phyloP scores from a whole-genome alignment of 371 early-diverging fungal genomes.

The Rhizomucor miehei region DNA sequence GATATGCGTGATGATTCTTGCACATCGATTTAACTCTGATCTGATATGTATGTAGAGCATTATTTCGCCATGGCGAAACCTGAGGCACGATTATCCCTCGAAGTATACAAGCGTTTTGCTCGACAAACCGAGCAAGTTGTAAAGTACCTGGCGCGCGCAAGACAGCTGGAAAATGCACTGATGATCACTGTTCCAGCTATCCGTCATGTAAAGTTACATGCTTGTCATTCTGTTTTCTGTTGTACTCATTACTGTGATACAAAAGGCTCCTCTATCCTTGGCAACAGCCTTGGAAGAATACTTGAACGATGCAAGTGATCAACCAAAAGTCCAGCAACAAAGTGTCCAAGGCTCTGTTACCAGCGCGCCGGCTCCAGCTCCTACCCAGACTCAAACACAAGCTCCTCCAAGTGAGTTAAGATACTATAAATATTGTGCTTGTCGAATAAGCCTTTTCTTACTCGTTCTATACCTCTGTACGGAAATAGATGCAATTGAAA shows the following conservation, averaged over 20 bases:
- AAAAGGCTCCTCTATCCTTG: slow-evolving; percentile 80
- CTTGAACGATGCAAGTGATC: slow-evolving; percentile 70
- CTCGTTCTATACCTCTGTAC: no score
- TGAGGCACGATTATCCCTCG: slow-evolving; percentile 72
- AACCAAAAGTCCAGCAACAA: slow-evolving; percentile 38
- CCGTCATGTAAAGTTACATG: slow-evolving; percentile 70
- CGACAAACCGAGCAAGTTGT: slow-evolving; percentile 76
- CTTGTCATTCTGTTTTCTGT: neutral
- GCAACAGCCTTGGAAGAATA: slow-evolving; percentile 85
- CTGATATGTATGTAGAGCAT: slow-evolving; percentile 44
- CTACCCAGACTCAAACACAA: neutral
- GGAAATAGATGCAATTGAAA: no score
- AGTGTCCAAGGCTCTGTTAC: neutral
- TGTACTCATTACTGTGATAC: neutral
- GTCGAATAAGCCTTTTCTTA: no score
- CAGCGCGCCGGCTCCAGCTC: neutral
- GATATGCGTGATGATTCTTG: neutral
- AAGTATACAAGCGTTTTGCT: slow-evolving; percentile 86
- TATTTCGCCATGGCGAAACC: slow-evolving; percentile 84
- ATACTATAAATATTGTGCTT: no score
- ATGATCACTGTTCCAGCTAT: slow-evolving; percentile 78
- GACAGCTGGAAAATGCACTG: slow-evolving; percentile 65
- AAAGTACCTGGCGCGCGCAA: slow-evolving; percentile 78
- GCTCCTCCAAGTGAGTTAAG: no score
- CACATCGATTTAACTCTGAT: neutral